A percentile compares a stretch with the other conserved stretches of the same genome.
These are phyloP conservation scores for Elsinoe necatrix DNA, from an alignment of 2,329 filamentous ascomycete species.

Conservation along the genomic window DNA sequence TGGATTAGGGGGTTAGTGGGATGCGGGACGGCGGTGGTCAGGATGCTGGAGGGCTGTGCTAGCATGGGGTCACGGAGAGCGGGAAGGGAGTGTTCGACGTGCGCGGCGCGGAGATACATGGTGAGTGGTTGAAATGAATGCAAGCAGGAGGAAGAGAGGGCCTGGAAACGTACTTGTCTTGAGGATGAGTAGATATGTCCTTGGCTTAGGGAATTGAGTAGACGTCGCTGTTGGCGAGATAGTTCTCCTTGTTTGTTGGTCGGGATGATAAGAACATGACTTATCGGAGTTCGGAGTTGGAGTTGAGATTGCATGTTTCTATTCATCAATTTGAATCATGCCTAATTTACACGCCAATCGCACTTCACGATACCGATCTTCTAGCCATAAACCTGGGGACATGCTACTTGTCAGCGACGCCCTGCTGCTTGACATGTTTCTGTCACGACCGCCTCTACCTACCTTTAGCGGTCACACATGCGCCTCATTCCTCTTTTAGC, in stretches of 20 bases:
- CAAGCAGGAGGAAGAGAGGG: not conserved
- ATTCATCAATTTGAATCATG: not conserved
- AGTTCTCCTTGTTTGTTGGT: not conserved
- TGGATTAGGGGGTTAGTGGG: slow-evolving; percentile 45
- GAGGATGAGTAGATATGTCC: not conserved
- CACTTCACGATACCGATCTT: too few species aligned
- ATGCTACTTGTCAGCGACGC: not conserved
- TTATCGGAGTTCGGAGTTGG: not conserved
- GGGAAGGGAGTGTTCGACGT: slow-evolving; percentile 45
- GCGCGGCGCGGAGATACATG: slow-evolving; percentile 52
- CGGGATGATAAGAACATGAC: not conserved
- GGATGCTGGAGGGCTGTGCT: slow-evolving; percentile 52
- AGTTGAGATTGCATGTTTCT: not conserved
- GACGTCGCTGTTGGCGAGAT: not conserved
- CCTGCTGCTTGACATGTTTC: not conserved
- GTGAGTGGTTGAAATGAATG: slow-evolving; percentile 1
- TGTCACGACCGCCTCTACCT: not conserved
- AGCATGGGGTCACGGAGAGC: slow-evolving; percentile 49
- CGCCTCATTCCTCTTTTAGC: not conserved
- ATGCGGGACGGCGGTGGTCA: slow-evolving; percentile 54
- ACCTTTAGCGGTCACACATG: not conserved
- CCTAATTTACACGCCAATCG: not conserved
- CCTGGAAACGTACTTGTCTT: not conserved
- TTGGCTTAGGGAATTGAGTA: not conserved
- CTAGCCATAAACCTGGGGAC: too few species aligned